Evolutionary conservation across 768 basidiomycete genomes (phyloP).

Genomic region (Serendipita indica): DNA sequence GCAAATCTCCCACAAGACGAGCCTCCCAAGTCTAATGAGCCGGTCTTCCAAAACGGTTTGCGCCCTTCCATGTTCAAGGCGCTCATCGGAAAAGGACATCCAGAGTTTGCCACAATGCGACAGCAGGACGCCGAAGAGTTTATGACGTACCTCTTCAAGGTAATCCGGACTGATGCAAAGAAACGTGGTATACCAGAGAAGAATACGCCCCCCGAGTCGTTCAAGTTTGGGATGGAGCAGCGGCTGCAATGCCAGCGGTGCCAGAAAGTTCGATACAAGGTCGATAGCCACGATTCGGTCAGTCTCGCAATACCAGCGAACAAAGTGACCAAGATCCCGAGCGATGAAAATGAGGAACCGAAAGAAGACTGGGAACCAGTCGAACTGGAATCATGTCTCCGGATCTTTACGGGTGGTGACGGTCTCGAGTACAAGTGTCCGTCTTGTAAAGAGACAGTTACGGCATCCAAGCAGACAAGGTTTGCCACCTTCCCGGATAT

Average conservation of each 20-base stretch:
- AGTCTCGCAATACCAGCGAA: conserved; percentile 64
- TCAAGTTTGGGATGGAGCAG: conserved; percentile 77
- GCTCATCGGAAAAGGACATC: conserved; percentile 82
- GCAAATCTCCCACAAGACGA: conserved; percentile 20
- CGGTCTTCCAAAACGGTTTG: conserved; percentile 72
- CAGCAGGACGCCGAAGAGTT: conserved; percentile 98
- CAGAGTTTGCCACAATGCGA: conserved; percentile 89
- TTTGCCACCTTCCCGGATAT: conserved; percentile 83
- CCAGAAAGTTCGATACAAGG: conserved; percentile 63
- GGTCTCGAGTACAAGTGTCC: conserved; percentile 71
- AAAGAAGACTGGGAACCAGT: conserved; percentile 53
- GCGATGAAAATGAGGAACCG: conserved; percentile 36
- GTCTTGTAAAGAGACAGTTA: conserved; percentile 48
- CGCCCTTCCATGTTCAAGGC: conserved; percentile 73
- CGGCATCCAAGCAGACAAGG: conserved; percentile 53
- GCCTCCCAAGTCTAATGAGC: conserved; percentile 16
- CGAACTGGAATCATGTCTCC: conserved; percentile 44
- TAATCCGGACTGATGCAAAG: conserved; percentile 50
- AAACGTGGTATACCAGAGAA: conserved; percentile 27
- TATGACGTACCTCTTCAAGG: conserved; percentile 62
- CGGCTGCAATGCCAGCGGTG: conserved; percentile 71
- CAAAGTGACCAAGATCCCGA: conserved; percentile 27
- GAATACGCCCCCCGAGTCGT: conserved; percentile 57
- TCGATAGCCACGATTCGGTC: conserved; percentile 61
- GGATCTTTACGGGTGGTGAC: conserved; percentile 42